Base-by-base conservation (phyloP, 1,284 basidiomycete species). In the Tilletia setariae region DNA sequence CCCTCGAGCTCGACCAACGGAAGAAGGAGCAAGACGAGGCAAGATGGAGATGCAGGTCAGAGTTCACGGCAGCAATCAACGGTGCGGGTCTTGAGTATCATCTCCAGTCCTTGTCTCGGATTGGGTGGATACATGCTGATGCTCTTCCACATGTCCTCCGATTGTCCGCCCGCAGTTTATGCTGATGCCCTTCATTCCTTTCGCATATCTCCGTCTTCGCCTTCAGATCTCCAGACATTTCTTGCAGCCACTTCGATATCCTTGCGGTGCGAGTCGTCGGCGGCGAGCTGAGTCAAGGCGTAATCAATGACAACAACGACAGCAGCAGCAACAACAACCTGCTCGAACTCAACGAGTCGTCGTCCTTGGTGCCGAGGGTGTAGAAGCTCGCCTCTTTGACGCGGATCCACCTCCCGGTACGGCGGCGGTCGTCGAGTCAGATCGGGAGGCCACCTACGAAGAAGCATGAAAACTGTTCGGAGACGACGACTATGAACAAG, bases 131-230 rank as follows among this genome's bases (percentile, higher is more conserved):
- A n/a, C n/a, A n/a, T n/a, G n/a, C n/a, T n/a, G n/a, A n/a, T n/a
- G n/a, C n/a, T n/a, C n/a, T n/a, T n/a, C n/a, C n/a, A n/a, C n/a
- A n/a, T n/a, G n/a, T n/a, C n/a, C n/a, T n/a, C n/a, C n/a, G n/a
- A n/a, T n/a, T n/a, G n/a, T n/a, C n/a, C n/a, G n/a, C n/a, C n/a
- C n/a, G n/a, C 46, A 25, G 16, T 71, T 73, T 11, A 64, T 81
- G 23, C 64, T 77, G 16, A 63, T 80, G 0, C 79, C 79, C 4
- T 81, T 79, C 77, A 59, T 81, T 15, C 70, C 79, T 13, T 68
- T 73, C 2, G 64, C 76, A 53, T 81, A 81, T 53, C 62, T 79
- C 7, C 61, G 67, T 3, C 64, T 79, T 19, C 80, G 79, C 63
- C 74, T 59, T 19, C 16, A 59, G 16, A 21, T 59, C 21, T 59